Evolutionary conservation across 2,329 filamentous ascomycete species (phyloP).

Genomic region (Fusarium nematophilum): DNA sequence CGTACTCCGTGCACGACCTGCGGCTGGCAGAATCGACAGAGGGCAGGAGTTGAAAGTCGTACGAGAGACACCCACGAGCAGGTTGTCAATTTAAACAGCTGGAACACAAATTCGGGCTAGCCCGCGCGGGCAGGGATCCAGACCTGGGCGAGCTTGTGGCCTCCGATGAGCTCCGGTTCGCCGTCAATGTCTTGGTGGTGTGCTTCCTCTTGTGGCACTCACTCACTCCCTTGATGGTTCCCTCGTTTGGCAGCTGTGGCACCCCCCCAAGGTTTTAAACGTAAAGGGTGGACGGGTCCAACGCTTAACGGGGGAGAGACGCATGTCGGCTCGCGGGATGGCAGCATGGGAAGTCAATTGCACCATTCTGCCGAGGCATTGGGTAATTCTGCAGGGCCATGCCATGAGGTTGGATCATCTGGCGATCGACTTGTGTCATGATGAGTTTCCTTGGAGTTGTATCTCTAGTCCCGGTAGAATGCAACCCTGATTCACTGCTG

Average conservation of each 20-base stretch:
- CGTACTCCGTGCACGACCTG: neutral
- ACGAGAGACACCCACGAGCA: slow-evolving; percentile 22
- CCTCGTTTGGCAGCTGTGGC: neutral
- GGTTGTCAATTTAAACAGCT: slow-evolving; percentile 3
- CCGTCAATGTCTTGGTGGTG: slow-evolving; percentile 9
- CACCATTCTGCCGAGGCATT: slow-evolving; percentile 27
- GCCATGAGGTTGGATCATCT: slow-evolving; percentile 1
- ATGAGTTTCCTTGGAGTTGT: slow-evolving; percentile 7
- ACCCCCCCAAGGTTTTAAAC: neutral
- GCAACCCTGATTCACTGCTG: neutral
- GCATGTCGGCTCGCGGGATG: neutral
- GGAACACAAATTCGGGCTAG: slow-evolving; percentile 4
- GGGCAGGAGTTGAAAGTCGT: slow-evolving; percentile 27
- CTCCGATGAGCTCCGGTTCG: slow-evolving; percentile 6
- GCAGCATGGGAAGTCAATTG: slow-evolving; percentile 19
- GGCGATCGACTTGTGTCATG: slow-evolving; percentile 9
- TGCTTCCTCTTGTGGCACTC: neutral
- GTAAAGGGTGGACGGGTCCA: neutral
- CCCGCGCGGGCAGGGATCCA: neutral
- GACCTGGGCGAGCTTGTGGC: neutral
- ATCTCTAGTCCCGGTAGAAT: too few relatives aligned
- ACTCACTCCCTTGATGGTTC: too few relatives aligned
- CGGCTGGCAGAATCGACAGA: slow-evolving; percentile 22
- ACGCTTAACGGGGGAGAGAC: neutral
- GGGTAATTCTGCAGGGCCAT: slow-evolving; percentile 13